Evolutionary conservation across 352 stramenopile genomes (phyloP).

Genomic region (Phytophthora lateralis): DNA sequence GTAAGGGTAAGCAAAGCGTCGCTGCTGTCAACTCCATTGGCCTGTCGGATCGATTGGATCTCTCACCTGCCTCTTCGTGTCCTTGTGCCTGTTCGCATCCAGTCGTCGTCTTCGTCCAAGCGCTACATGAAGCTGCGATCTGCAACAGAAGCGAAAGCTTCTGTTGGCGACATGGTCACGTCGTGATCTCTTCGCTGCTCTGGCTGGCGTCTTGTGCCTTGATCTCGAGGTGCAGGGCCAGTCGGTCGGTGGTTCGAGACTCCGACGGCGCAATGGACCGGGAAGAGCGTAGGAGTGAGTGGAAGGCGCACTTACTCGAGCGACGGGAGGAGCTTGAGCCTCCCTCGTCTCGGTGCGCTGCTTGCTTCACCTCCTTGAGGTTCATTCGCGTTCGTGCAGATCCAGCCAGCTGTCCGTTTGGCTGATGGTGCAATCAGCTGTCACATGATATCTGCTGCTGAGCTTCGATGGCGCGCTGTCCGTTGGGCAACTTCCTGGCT

Average conservation of each 20-base stretch:
- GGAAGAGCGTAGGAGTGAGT: constrained; percentile 5
- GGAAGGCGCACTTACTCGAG: neutral
- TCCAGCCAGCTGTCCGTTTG: constrained; percentile 4
- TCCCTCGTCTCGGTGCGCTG: constrained; percentile 9
- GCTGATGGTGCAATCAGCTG: neutral
- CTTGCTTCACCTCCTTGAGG: neutral
- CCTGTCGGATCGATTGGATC: neutral
- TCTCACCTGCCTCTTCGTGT: constrained; percentile 4
- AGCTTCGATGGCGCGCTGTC: too few relatives aligned
- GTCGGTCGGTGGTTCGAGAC: constrained; percentile 10
- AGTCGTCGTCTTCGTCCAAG: constrained; percentile 1
- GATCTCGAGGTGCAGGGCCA: neutral
- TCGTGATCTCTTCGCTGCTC: neutral
- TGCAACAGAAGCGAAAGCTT: constrained; percentile 4
- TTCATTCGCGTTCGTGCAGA: constrained; percentile 15
- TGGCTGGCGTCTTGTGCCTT: neutral
- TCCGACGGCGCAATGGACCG: constrained; percentile 5
- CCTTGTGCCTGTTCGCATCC: constrained; percentile 1
- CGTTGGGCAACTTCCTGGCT: neutral
- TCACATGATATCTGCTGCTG: neutral
- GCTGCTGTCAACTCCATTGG: neutral
- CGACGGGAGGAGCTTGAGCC: constrained; percentile 19
- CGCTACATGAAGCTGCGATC: constrained; percentile 7
- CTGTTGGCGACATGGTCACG: neutral
- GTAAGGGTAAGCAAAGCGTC: neutral